Evolutionary conservation across 768 basidiomycete species (phyloP), one percentile per base, ranked within the genome.

Genomic region (Podaxis sp.): DNA sequence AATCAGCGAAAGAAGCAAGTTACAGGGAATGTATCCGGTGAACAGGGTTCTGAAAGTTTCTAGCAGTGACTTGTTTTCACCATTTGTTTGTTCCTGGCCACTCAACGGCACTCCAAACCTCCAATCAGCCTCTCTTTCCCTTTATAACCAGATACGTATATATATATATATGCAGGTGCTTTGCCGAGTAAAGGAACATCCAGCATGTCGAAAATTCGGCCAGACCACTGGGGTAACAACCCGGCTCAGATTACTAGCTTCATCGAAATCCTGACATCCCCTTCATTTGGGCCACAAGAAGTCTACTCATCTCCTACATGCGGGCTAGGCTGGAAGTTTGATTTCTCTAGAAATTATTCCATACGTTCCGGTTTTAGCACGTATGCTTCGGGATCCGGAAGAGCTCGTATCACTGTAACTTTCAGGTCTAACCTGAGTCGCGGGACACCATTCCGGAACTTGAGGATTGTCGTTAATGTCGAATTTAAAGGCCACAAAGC

Each of bases 121-220:
- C 24, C 24, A 24, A 24, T 24, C 24, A 24, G 24, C 2, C 27
- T 29, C 27, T 29, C 27, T 4, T 29, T 29, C 27, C 6, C 7
- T 29, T 29, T 4, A 29, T 29, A 29, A 29, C 5, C 6, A 29
- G 27, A 33, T 33, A 9, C 33, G 29, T 8, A 0, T 33, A 33
- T 33, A 27, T 27, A 29, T 6, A 33, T 33, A 33, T 33, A 33
- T 9, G 8, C 33, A 9, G 33, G 33, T 33, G 29, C 29, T 33
- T 33, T 33, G 29, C 29, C 7, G 8, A 33, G 29, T 8, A 33
- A 33, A 33, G 27, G 51, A 53, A 25, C 52, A 57, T 69, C 47
- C 27, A 27, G 27, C 27, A 67, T 36, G 65, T 60, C 22, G 58
- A 59, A 22, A 67, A 67, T 27, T 58, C 63, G 24, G 60, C 65